A percentile compares a stretch with the other conserved stretches of the same genome.
Conservation (phyloP, 306 rosid species). For the Carpinus viminea region DNA sequence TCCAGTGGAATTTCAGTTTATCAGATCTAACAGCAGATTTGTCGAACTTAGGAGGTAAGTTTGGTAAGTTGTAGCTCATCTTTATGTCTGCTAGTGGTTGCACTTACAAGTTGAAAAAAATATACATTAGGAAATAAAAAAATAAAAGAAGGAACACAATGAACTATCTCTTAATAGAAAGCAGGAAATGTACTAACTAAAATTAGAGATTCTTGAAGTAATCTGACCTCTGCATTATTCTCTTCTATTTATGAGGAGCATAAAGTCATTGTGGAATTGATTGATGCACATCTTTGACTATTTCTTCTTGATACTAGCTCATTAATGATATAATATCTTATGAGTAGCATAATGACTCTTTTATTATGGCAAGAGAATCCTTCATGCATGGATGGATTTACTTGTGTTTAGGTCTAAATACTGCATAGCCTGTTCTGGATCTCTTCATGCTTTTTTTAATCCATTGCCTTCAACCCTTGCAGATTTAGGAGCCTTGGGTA, state of each 20-base stretch:
- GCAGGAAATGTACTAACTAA: constrained; percentile 9
- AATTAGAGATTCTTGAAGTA: not conserved
- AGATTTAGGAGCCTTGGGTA: constrained; percentile 95
- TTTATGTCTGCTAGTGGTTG: not conserved
- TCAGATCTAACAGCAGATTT: constrained; percentile 91
- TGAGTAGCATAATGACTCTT: not conserved
- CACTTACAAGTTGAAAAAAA: not conserved
- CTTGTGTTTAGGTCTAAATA: not conserved
- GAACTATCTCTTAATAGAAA: constrained; percentile 4
- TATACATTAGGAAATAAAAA: not conserved
- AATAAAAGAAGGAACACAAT: not conserved
- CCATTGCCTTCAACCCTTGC: constrained; percentile 35
- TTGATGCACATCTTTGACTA: not conserved
- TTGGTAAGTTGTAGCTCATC: constrained; percentile 54
- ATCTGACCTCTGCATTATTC: not conserved
- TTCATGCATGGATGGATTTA: not conserved
- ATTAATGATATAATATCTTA: not conserved
- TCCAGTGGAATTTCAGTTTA: constrained; percentile 90
- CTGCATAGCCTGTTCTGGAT: not conserved
- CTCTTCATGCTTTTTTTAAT: not conserved
- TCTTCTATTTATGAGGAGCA: not conserved
- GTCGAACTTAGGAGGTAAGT: constrained; percentile 87
- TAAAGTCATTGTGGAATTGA: not conserved
- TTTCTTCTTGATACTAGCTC: not conserved
- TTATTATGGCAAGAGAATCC: constrained; percentile 2